Conservation (phyloP, 2,329 filamentous ascomycete species). For the Neoarthrinium moseri region DNA sequence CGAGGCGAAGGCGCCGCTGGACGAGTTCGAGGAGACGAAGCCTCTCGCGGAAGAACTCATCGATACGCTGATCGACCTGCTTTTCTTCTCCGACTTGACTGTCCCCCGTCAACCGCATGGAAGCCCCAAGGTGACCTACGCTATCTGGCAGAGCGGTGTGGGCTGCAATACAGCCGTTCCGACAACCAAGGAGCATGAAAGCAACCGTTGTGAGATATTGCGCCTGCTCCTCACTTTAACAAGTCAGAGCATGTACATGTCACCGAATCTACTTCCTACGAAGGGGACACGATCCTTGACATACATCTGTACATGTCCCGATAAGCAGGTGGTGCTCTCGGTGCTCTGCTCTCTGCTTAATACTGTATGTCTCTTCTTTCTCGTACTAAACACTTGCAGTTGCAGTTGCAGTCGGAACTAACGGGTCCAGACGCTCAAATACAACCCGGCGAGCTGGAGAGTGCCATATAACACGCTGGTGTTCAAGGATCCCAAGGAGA, state of each 20-base stretch:
- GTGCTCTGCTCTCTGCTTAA: constrained; percentile 91
- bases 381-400: background rate
- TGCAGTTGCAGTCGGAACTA: no score
- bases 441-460: constrained; percentile 91
- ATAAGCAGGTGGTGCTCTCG: constrained; percentile 89
- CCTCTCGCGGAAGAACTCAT: constrained; percentile 91
- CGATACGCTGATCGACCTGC: constrained; percentile 81
- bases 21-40: constrained; percentile 77
- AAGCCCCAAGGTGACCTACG: constrained; percentile 81
- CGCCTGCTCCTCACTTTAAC: constrained; percentile 81
- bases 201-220: constrained; percentile 86
- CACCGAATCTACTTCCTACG: constrained; percentile 74
- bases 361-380: constrained; percentile 61
- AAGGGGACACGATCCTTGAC: constrained; percentile 82
- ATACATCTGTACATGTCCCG: constrained; percentile 81
- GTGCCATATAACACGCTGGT: constrained; percentile 92
- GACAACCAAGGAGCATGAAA: constrained; percentile 90
- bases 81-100: constrained; percentile 91
- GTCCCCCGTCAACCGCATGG: constrained; percentile 70
- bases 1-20: constrained; percentile 42
- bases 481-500: constrained; percentile 86
- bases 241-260: constrained; percentile 92
- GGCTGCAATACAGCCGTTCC: constrained; percentile 88
- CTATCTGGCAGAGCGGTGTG: constrained; percentile 97
- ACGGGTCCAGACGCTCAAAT: constrained; percentile 88